phyloP scores from a whole-genome alignment of 1,284 basidiomycete genomes.

The Cryptococcus sp. region DNA sequence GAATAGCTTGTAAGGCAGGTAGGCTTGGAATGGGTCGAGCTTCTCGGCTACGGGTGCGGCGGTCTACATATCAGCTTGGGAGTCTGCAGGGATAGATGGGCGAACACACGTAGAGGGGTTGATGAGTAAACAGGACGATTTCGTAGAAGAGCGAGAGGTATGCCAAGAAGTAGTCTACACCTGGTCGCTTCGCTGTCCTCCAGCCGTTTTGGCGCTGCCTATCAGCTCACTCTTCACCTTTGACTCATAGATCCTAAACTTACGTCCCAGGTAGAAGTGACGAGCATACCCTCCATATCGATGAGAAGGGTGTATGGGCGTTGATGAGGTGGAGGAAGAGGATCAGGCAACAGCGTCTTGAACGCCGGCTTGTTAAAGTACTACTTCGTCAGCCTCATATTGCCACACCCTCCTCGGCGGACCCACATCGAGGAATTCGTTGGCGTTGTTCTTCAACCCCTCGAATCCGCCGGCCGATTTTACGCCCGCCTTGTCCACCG shows the following conservation, averaged over 20 bases:
- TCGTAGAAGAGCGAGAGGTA: conserved; percentile 98
- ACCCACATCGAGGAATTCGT: conserved; percentile 33
- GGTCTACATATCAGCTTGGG: conserved; percentile 56
- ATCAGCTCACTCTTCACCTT: neutral
- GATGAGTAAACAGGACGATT: conserved; percentile 90
- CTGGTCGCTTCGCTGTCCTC: conserved; percentile 89
- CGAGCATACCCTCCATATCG: conserved; percentile 85
- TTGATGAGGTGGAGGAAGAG: conserved; percentile 73
- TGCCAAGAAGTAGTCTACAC: conserved; percentile 94
- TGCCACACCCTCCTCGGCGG: conserved; percentile 43
- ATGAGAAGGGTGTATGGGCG: conserved; percentile 89
- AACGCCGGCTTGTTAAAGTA: conserved; percentile 89
- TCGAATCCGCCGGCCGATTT: conserved; percentile 6
- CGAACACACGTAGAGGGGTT: conserved; percentile 74
- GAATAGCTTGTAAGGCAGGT: conserved; percentile 83
- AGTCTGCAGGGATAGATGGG: neutral
- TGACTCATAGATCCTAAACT: conserved; percentile 41
- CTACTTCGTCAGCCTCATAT: conserved; percentile 45
- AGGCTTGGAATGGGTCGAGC: conserved; percentile 88
- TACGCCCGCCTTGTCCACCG: conserved; percentile 45
- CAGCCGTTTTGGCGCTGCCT: conserved; percentile 73
- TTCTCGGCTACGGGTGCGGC: conserved; percentile 87
- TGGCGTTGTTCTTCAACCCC: conserved; percentile 26
- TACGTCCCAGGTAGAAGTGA: conserved; percentile 91
- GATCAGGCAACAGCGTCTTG: conserved; percentile 84